These are phyloP conservation scores for Carpinus fangiana DNA, from an alignment of 306 rosid genomes.

Conservation along the genomic window DNA sequence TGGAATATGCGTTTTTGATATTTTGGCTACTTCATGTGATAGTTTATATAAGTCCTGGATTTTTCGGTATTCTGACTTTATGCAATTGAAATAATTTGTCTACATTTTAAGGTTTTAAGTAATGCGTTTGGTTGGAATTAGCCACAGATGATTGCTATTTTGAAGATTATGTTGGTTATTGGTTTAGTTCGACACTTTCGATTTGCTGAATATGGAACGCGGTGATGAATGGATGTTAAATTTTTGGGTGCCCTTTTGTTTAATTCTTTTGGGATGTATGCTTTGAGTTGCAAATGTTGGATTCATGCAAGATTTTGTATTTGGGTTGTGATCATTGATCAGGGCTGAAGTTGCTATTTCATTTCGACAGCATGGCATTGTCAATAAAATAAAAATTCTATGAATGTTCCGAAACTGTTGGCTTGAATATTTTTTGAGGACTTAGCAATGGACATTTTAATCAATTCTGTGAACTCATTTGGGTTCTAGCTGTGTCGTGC, in stretches of 20 bases:
- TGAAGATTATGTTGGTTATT: no score
- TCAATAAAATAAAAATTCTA: no score
- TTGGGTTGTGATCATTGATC: neutral
- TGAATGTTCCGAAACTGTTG: no score
- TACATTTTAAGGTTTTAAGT: neutral
- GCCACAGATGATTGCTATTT: neutral
- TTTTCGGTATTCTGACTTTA: neutral
- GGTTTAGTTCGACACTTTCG: neutral
- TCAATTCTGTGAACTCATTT: neutral
- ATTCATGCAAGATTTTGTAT: neutral
- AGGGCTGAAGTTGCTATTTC: no score
- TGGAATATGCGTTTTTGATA: neutral
- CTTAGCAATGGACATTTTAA: no score
- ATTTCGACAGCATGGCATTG: no score
- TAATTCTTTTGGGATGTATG: neutral
- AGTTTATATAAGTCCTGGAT: neutral
- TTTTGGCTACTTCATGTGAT: neutral
- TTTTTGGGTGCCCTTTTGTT: neutral
- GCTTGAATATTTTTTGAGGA: no score
- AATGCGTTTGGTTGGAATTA: neutral
- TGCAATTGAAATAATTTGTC: neutral
- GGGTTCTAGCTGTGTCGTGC: neutral
- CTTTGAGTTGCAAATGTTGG: neutral
- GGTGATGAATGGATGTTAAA: neutral
- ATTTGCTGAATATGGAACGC: neutral